Evolutionary conservation across 176 grass and related monocot genomes (phyloP), one percentile per base, ranked within the genome.

Genomic region (Puccinellia tenuiflora): DNA sequence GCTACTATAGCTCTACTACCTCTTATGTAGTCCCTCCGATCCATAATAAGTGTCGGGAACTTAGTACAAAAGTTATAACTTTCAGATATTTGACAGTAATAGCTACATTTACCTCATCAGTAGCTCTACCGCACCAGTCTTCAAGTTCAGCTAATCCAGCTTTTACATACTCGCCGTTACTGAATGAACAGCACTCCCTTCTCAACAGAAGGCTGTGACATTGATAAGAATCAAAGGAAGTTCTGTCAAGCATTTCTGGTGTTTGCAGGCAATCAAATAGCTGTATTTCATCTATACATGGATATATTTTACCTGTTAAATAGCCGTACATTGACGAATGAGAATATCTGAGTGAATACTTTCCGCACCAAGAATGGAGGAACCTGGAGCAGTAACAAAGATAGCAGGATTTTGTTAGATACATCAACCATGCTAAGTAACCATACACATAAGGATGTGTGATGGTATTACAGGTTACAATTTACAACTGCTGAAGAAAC

Each of bases 131-230:
- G 75, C 96, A 99, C 96, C 96, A 99, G 85, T 94, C 85, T 79
- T 99, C 96, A 71, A 99, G 96, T 86, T 99, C 96, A 86, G 93
- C 92, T 91, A 99, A 87, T 85, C 96, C 93, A 63, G 96, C 89
- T 88, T 99, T 99, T 76, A 99, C 96, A 11, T 92, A 99, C 80
- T 99, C 96, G 7, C 96, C 93, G 14, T 99, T 99, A 81, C 89
- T 99, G 80, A 99, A 99, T 21, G 96, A 99, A 88, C 96, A 99
- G 9, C 93, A 99, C 76, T 99, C 96, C 86, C 96, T 96, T 91
- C 96, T 96, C 73, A 99, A 62, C 34, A 99, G 91, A 81, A 99
- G 86, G 82, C 93, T 96, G 93, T n/a, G 74, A 83, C 24, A 76
- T 81, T 79, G 26, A 78, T 48, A 40, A 91, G 28, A 71, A 72